Evolutionary conservation across 352 stramenopile species (phyloP).

Genomic region (Globisporangium apiculatum): DNA sequence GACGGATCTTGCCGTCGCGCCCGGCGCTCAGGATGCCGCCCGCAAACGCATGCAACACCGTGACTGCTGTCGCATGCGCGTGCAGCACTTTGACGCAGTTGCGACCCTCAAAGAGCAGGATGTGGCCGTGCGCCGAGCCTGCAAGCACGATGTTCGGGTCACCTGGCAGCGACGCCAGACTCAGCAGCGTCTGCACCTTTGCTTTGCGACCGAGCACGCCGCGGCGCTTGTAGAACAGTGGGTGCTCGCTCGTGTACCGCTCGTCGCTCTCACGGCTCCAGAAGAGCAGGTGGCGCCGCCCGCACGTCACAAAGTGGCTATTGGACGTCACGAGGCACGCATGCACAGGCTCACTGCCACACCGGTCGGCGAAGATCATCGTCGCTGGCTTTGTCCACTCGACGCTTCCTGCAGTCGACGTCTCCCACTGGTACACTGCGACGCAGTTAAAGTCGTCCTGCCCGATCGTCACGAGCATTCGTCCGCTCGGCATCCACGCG

Average conservation of each 20-base stretch:
- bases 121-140: conserved; percentile 61
- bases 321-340: conserved; percentile 25
- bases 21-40: conserved; percentile 61
- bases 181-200: conserved; percentile 65
- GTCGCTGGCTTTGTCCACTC: conserved; percentile 48
- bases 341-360: conserved; percentile 41
- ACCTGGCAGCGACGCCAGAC: conserved; percentile 33
- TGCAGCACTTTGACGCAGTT: conserved; percentile 67
- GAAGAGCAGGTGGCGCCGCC: conserved; percentile 61
- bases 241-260: conserved; percentile 36
- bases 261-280: conserved; percentile 61
- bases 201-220: conserved; percentile 61
- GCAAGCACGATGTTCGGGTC: conserved; percentile 50
- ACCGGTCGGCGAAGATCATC: conserved; percentile 51
- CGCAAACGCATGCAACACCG: conserved; percentile 42
- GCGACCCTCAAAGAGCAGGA: conserved; percentile 75
- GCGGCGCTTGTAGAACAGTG: conserved; percentile 38
- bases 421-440: conserved; percentile 73
- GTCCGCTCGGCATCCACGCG: conserved; percentile 66
- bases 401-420: conserved; percentile 8
- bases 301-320: conserved; percentile 63
- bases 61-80: conserved; percentile 55
- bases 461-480: conserved; percentile 56
- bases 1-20: conserved; percentile 62
- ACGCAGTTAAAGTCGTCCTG: conserved; percentile 65